Conservation (phyloP, 2,329 filamentous ascomycete genomes). For the Neopestalotiopsis sp. region DNA sequence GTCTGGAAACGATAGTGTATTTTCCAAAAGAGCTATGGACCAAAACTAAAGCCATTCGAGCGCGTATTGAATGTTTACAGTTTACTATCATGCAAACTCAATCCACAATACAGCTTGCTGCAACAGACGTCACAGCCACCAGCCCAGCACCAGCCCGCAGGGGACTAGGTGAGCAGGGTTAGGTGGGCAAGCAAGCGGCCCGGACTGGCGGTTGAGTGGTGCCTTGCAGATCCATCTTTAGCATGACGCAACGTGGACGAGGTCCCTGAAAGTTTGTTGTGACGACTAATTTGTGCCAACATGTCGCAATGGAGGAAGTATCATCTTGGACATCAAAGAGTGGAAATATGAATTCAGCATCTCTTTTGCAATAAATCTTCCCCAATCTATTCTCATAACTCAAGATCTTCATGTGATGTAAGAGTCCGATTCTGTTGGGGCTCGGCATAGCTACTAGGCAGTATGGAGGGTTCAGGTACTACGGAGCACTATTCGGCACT, state of each 20-base stretch:
- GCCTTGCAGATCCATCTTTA: constrained; percentile 16
- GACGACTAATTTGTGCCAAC: neutral
- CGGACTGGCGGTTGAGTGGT: neutral
- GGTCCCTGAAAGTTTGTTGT: constrained; percentile 10
- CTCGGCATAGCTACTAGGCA: neutral
- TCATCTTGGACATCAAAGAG: neutral
- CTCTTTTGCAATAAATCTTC: neutral
- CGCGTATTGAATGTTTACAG: neutral
- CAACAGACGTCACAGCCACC: constrained; percentile 2
- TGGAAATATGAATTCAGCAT: neutral
- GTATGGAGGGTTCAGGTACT: neutral
- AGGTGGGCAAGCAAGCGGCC: neutral
- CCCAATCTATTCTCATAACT: neutral
- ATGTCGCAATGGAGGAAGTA: neutral
- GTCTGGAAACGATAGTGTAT: neutral
- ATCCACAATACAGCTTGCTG: neutral
- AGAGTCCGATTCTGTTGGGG: neutral
- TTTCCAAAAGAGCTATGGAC: neutral
- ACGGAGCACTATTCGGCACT: neutral
- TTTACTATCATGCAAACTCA: neutral
- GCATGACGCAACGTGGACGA: constrained; percentile 6
- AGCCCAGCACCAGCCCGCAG: neutral
- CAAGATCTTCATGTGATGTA: neutral
- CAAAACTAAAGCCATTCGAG: neutral
- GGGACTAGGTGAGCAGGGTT: neutral